These are phyloP conservation scores for Fusarium neocosmosporiellum DNA, from an alignment of 2,329 filamentous ascomycete species.

Conservation along the genomic window DNA sequence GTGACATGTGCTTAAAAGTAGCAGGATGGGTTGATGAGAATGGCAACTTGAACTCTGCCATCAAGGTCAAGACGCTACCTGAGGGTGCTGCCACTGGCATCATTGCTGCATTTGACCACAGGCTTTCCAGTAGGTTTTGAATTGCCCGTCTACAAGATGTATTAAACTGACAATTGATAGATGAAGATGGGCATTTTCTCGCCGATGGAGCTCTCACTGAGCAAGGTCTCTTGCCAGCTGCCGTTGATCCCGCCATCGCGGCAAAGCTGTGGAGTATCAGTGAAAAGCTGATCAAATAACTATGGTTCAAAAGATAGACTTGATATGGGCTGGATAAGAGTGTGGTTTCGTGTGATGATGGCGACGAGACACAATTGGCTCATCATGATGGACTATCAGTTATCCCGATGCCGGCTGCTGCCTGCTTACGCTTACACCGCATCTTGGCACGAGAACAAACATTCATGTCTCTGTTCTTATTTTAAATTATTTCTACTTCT, in stretches of 20 bases:
- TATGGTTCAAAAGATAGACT: not conserved
- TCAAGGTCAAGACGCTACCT: not conserved
- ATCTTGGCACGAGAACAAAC: not conserved
- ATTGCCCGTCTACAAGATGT: not conserved
- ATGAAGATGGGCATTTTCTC: not conserved
- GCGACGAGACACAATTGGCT: not conserved
- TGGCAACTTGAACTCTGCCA: not conserved
- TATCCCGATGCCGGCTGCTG: conserved; percentile 1
- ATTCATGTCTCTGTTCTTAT: not conserved
- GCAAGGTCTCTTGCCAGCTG: not conserved
- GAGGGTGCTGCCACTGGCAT: not conserved
- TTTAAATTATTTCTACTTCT: not conserved
- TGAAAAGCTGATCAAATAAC: not conserved
- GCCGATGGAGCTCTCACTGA: not conserved
- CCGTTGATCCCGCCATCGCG: not conserved
- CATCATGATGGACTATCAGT: not conserved
- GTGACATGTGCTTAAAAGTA: not conserved
- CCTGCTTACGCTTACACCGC: not conserved
- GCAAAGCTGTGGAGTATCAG: not conserved
- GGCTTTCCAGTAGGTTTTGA: not conserved
- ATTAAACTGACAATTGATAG: not conserved
- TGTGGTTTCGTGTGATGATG: not conserved
- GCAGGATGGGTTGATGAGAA: not conserved
- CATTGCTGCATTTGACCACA: not conserved
- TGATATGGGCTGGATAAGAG: not conserved